phyloP scores from a whole-genome alignment of 768 basidiomycete genomes.

The Antrodiella citrinella region DNA sequence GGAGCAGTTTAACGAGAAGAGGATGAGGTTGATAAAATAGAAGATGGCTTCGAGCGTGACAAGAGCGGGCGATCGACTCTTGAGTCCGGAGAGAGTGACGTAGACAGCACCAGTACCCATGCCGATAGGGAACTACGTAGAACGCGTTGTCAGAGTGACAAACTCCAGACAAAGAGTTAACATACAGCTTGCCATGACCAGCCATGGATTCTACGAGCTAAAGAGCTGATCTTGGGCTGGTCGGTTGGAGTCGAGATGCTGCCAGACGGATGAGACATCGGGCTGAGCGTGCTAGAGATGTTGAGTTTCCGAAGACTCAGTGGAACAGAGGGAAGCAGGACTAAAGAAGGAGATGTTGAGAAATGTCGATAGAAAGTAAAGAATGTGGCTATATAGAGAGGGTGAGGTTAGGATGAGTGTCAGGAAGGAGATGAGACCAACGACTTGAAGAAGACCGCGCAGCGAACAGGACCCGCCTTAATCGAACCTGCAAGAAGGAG shows the following conservation, averaged over 20 bases:
- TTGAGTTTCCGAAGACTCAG: not conserved
- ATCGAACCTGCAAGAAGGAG: too few relatives aligned
- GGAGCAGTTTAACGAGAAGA: slow-evolving; percentile 34
- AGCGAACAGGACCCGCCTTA: too few relatives aligned
- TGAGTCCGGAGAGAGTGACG: slow-evolving; percentile 34
- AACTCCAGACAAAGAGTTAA: slow-evolving; percentile 3
- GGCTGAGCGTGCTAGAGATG: not conserved
- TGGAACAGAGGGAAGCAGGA: not conserved
- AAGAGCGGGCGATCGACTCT: slow-evolving; percentile 24
- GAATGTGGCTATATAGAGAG: too few relatives aligned
- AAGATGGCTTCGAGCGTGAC: slow-evolving; percentile 33
- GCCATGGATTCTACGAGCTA: slow-evolving; percentile 38
- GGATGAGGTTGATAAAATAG: slow-evolving; percentile 36
- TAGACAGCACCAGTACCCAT: slow-evolving; percentile 44
- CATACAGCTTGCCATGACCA: slow-evolving; percentile 43
- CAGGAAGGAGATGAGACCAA: too few relatives aligned
- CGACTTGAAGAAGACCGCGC: too few relatives aligned
- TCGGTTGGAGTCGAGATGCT: not conserved
- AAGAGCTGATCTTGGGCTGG: slow-evolving; percentile 19
- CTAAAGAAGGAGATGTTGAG: not conserved
- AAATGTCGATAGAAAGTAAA: too few relatives aligned
- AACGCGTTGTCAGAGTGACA: slow-evolving; percentile 20
- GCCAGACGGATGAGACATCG: not conserved
- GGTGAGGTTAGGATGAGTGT: too few relatives aligned
- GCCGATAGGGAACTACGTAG: slow-evolving; percentile 36